These are phyloP conservation scores for Mollisiaceae sp. DNA, from an alignment of 2,329 filamentous ascomycete genomes.

Conservation along the genomic window DNA sequence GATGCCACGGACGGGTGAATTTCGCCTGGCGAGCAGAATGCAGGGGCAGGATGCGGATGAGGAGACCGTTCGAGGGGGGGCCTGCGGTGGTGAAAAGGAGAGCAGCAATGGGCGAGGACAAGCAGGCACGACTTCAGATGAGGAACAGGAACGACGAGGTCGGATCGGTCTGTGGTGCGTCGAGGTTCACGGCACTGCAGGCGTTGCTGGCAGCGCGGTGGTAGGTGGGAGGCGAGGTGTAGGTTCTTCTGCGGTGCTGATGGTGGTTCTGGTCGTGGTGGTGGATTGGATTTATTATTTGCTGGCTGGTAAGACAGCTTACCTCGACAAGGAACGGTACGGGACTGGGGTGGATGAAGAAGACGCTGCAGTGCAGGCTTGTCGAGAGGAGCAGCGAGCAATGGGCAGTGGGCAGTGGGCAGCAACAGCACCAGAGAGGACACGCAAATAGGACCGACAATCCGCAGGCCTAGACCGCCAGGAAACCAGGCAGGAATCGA, in stretches of 20 bases:
- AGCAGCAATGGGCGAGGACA: neutral
- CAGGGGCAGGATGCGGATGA: neutral
- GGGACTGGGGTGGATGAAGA: neutral
- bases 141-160: neutral
- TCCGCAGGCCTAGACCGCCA: neutral
- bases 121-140: neutral
- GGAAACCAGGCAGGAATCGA: neutral
- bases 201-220: neutral
- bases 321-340: neutral
- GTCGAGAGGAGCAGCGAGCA: neutral
- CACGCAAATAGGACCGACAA: neutral
- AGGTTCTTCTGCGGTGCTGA: neutral
- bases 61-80: neutral
- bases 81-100: neutral
- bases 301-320: neutral
- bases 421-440: neutral
- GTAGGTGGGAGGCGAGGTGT: too few relatives aligned
- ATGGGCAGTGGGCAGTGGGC: neutral
- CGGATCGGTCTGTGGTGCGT: neutral
- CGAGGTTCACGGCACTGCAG: neutral
- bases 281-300: neutral
- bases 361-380: neutral
- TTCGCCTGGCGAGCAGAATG: neutral
- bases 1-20: slow-evolving; percentile 19
- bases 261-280: neutral